Evolutionary conservation across 768 basidiomycete genomes (phyloP).

Genomic region (Mycena sanguinolenta): DNA sequence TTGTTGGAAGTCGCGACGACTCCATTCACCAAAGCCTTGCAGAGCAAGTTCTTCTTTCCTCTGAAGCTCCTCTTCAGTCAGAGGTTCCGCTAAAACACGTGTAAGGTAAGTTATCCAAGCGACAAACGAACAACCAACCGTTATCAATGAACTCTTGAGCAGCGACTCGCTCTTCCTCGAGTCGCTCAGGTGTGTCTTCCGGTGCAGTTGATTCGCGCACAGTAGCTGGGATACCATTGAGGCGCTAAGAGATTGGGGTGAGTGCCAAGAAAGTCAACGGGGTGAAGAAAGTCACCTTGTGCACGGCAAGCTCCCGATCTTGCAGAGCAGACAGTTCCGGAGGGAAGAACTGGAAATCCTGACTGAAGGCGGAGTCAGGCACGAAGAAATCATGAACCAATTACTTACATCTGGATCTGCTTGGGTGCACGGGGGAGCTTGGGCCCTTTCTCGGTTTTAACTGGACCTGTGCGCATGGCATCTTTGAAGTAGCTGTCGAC

Average conservation of each 20-base stretch:
- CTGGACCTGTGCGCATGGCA: slow-evolving; percentile 82
- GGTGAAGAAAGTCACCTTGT: slow-evolving; percentile 64
- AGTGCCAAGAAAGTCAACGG: neutral
- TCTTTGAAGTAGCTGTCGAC: slow-evolving; percentile 97
- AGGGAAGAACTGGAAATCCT: slow-evolving; percentile 98
- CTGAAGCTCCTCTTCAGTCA: slow-evolving; percentile 89
- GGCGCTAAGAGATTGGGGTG: slow-evolving; percentile 54
- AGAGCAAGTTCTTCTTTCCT: slow-evolving; percentile 83
- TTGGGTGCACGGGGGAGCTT: slow-evolving; percentile 90
- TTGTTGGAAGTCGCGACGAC: slow-evolving; percentile 92
- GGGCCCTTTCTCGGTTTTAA: slow-evolving; percentile 84
- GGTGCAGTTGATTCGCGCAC: slow-evolving; percentile 74
- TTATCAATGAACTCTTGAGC: slow-evolving; percentile 92
- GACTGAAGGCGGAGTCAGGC: slow-evolving; percentile 56
- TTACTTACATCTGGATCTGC: slow-evolving; percentile 82
- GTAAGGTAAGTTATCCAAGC: neutral
- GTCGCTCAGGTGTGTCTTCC: slow-evolving; percentile 85
- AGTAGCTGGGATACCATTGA: slow-evolving; percentile 76
- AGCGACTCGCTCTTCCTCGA: slow-evolving; percentile 82
- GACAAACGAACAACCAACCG: slow-evolving; percentile 56
- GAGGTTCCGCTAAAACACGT: slow-evolving; percentile 75
- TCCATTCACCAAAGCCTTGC: slow-evolving; percentile 93
- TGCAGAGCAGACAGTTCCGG: slow-evolving; percentile 83
- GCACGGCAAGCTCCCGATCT: slow-evolving; percentile 86
- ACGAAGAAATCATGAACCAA: slow-evolving; percentile 12